phyloP scores from a whole-genome alignment of 192 early-diverging fungal species.

The Irineochytrium annulatum region DNA sequence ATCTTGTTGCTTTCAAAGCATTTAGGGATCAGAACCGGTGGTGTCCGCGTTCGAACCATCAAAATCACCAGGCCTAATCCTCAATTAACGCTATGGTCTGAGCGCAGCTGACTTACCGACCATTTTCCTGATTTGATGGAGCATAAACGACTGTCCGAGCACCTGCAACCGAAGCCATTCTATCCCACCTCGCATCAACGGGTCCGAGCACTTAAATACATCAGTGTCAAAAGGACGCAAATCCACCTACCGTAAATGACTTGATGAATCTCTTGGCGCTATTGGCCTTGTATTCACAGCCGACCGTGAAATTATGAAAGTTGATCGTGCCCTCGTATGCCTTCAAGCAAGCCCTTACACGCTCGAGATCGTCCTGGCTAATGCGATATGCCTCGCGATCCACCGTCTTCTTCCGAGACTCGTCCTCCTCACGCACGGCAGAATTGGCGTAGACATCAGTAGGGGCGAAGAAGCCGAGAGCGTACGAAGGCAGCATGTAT shows the following conservation, averaged over 20 bases:
- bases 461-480: conserved; percentile 48
- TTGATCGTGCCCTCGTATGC: conserved; percentile 81
- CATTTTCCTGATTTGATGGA: conserved; percentile 99
- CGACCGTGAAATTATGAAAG: conserved; percentile 93
- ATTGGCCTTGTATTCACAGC: conserved; percentile 68
- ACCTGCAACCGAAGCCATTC: conserved; percentile 95
- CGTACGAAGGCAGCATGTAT: conserved; percentile 91
- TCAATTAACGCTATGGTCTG: not conserved
- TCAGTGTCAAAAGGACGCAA: conserved; percentile 5
- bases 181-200: conserved; percentile 36
- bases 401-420: conserved; percentile 30
- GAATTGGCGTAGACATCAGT: not conserved
- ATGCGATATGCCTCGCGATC: conserved; percentile 57
- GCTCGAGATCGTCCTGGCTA: conserved; percentile 52
- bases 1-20: conserved; percentile 65
- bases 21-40: conserved; percentile 59
- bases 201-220: conserved; percentile 44
- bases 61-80: conserved; percentile 62
- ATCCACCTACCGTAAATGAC: conserved; percentile 59
- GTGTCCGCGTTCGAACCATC: conserved; percentile 70
- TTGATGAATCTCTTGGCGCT: conserved; percentile 81
- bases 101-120: conserved; percentile 61
- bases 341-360: conserved; percentile 62
- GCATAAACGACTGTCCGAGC: conserved; percentile 95
- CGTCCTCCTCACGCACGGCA: conserved; percentile 13